Conservation (phyloP, 352 stramenopile genomes). For the Phytophthora uliginosa region DNA sequence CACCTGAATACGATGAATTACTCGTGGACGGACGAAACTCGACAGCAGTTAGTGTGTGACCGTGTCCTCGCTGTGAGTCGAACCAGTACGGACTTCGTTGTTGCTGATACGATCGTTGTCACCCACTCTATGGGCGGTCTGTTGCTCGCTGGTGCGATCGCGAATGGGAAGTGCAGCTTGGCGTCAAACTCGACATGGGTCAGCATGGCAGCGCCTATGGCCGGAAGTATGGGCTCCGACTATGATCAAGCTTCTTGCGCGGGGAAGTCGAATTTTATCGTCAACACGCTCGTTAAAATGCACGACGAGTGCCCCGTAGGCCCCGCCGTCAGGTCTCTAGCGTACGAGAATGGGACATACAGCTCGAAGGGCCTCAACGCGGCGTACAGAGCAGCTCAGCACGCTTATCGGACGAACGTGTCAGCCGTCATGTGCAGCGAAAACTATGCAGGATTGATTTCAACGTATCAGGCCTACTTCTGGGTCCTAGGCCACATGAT, state of each 20-base stretch:
- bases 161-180: constrained; percentile 40
- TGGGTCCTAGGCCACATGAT: constrained; percentile 16
- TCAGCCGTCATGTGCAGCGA: constrained; percentile 27
- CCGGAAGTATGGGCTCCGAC: constrained; percentile 18
- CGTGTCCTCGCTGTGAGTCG: constrained; percentile 13
- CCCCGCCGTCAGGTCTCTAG: neutral
- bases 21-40: constrained; percentile 27
- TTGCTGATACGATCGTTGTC: constrained; percentile 5
- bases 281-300: neutral
- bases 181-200: constrained; percentile 33
- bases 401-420: neutral
- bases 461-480: constrained; percentile 21
- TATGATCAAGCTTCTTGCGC: constrained; percentile 3
- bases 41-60: constrained; percentile 36
- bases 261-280: neutral
- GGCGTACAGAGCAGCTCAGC: neutral
- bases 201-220: constrained; percentile 34
- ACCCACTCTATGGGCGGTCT: constrained; percentile 3
- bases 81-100: constrained; percentile 1
- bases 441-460: constrained; percentile 39
- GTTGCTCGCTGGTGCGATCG: constrained; percentile 15
- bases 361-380: neutral
- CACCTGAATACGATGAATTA: constrained; percentile 32
- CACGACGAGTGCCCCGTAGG: neutral
- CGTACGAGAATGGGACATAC: neutral